These are phyloP conservation scores for Aureobasidium lini DNA, from an alignment of 2,329 filamentous ascomycete species.

Conservation along the genomic window DNA sequence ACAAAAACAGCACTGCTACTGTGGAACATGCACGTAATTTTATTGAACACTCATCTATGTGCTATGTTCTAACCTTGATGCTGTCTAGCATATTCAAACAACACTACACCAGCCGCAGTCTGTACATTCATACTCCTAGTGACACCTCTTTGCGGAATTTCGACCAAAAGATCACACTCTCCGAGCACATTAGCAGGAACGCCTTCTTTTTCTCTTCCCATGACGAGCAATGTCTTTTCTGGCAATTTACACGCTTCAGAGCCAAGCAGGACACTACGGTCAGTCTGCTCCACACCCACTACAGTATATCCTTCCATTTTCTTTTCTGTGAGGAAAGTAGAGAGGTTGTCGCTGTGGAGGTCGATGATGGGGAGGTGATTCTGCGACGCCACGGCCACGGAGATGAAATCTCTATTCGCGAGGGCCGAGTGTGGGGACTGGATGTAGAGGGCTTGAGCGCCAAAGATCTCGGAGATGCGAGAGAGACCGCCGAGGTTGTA, in stretches of 20 bases:
- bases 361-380: conserved; percentile 41
- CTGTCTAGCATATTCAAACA: conserved; percentile 46
- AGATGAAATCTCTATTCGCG: conserved; percentile 42
- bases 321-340: conserved; percentile 32
- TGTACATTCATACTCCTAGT: conserved; percentile 50
- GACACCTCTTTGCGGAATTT: conserved; percentile 45
- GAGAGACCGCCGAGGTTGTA: conserved; percentile 45
- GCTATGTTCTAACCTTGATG: conserved; percentile 10
- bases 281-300: conserved; percentile 49
- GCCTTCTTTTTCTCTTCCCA: conserved; percentile 46
- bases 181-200: conserved; percentile 41
- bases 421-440: conserved; percentile 32
- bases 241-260: conserved; percentile 24
- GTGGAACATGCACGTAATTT: neutral
- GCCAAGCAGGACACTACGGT: conserved; percentile 40
- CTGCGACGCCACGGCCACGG: conserved; percentile 43
- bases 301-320: conserved; percentile 42
- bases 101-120: conserved; percentile 44
- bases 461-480: conserved; percentile 46
- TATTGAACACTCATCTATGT: neutral
- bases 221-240: conserved; percentile 33
- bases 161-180: conserved; percentile 45
- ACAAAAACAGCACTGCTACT: neutral
- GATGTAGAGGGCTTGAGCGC: conserved; percentile 39
- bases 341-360: conserved; percentile 20